Evolutionary conservation across 2,329 filamentous ascomycete species (phyloP).

Genomic region (Coniochaeta sp.): DNA sequence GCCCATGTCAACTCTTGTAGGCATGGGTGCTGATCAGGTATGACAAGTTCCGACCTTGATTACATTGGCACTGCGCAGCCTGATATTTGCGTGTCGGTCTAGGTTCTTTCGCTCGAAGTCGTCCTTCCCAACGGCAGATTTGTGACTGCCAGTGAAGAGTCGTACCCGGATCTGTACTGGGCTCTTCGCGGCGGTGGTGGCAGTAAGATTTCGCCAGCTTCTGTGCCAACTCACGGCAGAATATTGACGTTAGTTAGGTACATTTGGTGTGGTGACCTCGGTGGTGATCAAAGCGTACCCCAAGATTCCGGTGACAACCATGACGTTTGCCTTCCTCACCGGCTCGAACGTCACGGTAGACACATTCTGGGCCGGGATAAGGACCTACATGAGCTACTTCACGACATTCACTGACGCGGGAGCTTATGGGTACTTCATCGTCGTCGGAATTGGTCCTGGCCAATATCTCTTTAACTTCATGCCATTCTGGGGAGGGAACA

Average conservation of each 20-base stretch:
- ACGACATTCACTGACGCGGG: constrained; percentile 15
- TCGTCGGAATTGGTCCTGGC: constrained; percentile 5
- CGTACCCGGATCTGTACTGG: constrained; percentile 37
- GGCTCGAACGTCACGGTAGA: constrained; percentile 39
- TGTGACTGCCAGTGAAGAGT: constrained; percentile 26
- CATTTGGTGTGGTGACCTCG: constrained; percentile 28
- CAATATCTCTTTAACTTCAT: constrained; percentile 10
- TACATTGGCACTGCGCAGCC: background rate
- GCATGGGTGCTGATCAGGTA: constrained; percentile 37
- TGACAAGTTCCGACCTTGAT: background rate
- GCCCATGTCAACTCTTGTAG: constrained; percentile 38
- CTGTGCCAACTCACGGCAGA: background rate
- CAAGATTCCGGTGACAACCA: constrained; percentile 12
- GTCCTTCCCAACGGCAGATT: constrained; percentile 34
- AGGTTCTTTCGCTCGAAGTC: constrained; percentile 35
- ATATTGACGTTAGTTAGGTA: constrained; percentile 12
- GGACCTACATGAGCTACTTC: constrained; percentile 16
- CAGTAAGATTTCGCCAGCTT: background rate
- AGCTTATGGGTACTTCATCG: constrained; percentile 18
- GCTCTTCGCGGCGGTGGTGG: constrained; percentile 35
- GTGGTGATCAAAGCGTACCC: constrained; percentile 15
- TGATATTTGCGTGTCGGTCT: background rate
- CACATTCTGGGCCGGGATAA: constrained; percentile 17
- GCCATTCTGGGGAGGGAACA: constrained; percentile 13
- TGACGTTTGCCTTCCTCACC: constrained; percentile 24